Conservation (phyloP, 352 stramenopile genomes). For the Phytophthora megakarya region DNA sequence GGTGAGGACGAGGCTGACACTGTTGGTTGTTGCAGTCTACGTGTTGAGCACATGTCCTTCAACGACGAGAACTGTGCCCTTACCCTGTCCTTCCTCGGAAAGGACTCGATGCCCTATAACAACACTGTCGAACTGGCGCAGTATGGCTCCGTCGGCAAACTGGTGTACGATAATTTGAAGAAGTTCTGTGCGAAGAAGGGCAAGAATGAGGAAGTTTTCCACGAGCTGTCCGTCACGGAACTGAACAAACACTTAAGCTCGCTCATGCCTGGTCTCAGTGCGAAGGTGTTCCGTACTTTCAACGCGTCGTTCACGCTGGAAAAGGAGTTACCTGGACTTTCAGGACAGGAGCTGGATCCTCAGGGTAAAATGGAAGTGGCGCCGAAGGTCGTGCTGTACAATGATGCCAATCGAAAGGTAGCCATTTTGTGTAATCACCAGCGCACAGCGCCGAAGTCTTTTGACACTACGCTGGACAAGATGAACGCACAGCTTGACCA, state of each 20-base stretch:
- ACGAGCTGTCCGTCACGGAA: constrained; percentile 94
- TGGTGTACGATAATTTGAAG: constrained; percentile 96
- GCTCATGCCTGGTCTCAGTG: constrained; percentile 98
- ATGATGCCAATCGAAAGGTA: constrained; percentile 99
- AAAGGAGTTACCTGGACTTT: constrained; percentile 90
- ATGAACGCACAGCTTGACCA: constrained; percentile 93
- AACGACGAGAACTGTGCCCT: constrained; percentile 92
- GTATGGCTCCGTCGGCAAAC: constrained; percentile 89
- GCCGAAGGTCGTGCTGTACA: constrained; percentile 98
- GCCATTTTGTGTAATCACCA: constrained; percentile 99
- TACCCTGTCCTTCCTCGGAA: constrained; percentile 99
- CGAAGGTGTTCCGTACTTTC: constrained; percentile 99
- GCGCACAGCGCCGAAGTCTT: constrained; percentile 97
- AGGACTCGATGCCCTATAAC: constrained; percentile 99
- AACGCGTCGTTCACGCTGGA: constrained; percentile 99
- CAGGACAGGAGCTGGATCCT: constrained; percentile 52
- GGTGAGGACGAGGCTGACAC: constrained; percentile 99
- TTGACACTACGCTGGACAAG: constrained; percentile 94
- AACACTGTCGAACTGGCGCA: constrained; percentile 97
- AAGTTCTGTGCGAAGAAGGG: constrained; percentile 97
- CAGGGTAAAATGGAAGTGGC: constrained; percentile 68
- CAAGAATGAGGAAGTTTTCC: constrained; percentile 97
- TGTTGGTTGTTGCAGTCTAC: constrained; percentile 99
- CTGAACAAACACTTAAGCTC: constrained; percentile 99
- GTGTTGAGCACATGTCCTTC: constrained; percentile 99